Evolutionary conservation across 352 stramenopile genomes (phyloP), one percentile per base, ranked within the genome.

Genomic region (Phytophthora pseudosyringae): DNA sequence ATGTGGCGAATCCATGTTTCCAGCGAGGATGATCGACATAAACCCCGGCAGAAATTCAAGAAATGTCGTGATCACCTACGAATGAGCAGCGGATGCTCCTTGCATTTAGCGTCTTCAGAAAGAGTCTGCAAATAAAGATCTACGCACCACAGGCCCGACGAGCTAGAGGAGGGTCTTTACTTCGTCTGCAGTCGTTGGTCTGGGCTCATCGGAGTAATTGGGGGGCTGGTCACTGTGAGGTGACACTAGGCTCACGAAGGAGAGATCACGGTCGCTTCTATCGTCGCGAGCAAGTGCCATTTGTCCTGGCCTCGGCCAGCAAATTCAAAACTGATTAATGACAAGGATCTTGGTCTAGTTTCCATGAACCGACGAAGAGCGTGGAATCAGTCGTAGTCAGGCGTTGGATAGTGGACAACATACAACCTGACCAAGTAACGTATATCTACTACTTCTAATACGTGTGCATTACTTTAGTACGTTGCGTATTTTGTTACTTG

Each of bases 1-100:
- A 13, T 71, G 28, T 3, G 73, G 69, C n/a, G 79, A 85, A 57
- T 86, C 62, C 58, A 89, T 86, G 59, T 85, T 77, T 18, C 79
- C 81, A 1, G 81, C 75, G 15, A 90, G 70, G 28, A 83, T 64
- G 35, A 86, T 75, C 56, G 71, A 78, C 10, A 75, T 71, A 36
- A 84, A 65, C 11, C 69, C 64, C 4, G 60, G 62, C 0, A 70
- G 56, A 39, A 80, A 83, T 50, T 86, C 78, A 12, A 84, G 66
- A 35, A 72, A 59, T n/a, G 71, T 72, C 21, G 69, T 81, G 31
- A 79, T 9, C 53, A 83, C 44, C 45, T 59, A 47, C 15, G 39
- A 33, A 7, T 4, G 4, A 35, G 44, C 15, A 21, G 21, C 29
- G 12, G 12, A 7, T n/a, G n/a, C 11, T 50, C 15, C 47, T 21